A percentile compares a stretch with the other conserved stretches of the same genome.
Conservation (phyloP, 2,329 filamentous ascomycete species). For the Colletotrichum simmondsii region DNA sequence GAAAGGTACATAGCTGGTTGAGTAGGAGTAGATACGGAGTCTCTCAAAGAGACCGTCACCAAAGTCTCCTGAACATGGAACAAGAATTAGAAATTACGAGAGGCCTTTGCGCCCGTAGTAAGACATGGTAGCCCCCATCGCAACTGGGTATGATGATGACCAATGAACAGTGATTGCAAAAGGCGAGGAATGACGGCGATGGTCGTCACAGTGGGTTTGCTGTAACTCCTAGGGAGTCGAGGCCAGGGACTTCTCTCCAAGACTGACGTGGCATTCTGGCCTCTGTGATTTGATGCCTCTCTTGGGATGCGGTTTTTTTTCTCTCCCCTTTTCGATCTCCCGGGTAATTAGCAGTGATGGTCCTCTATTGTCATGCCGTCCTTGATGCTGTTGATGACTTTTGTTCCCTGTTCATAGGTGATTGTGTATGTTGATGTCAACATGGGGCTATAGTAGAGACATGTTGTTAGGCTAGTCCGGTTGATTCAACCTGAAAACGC, state of each 20-base stretch:
- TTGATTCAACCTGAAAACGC: neutral
- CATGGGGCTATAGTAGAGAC: neutral
- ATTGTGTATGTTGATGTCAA: neutral
- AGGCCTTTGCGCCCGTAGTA: neutral
- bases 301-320: neutral
- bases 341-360: neutral
- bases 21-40: neutral
- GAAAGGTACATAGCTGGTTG: neutral
- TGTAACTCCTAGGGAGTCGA: neutral
- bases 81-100: neutral
- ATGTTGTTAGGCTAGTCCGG: neutral
- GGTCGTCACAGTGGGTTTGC: neutral
- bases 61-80: neutral
- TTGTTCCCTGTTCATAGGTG: neutral
- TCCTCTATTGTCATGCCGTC: neutral
- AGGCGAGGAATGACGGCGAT: neutral
- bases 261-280: neutral
- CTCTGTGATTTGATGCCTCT: neutral
- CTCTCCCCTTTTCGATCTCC: neutral
- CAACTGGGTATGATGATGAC: neutral
- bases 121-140: neutral
- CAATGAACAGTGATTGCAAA: neutral
- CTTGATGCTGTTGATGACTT: neutral
- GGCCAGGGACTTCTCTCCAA: neutral
- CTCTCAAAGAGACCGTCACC: neutral